Conservation (phyloP, 164 flowering plant species). For the Santalum album region DNA sequence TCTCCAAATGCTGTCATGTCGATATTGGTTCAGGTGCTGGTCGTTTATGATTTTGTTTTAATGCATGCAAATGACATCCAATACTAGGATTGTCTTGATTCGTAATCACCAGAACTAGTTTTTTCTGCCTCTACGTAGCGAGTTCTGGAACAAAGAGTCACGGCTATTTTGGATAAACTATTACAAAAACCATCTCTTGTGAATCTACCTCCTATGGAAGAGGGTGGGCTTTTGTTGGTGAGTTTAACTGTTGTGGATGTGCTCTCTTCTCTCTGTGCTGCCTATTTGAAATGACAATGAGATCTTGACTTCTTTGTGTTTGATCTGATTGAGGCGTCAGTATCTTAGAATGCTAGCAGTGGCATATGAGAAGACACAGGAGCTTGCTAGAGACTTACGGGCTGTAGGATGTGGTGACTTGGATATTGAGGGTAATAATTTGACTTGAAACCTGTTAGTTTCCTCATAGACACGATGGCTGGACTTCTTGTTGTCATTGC, state of each 20-base stretch:
- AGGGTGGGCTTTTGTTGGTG: constrained; percentile 89
- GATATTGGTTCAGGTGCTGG: constrained; percentile 83
- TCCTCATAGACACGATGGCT: background rate
- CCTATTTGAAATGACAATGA: constrained; percentile 2
- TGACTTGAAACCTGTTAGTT: background rate
- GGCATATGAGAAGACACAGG: constrained; percentile 93
- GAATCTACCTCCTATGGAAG: constrained; percentile 73
- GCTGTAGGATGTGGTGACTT: constrained; percentile 97
- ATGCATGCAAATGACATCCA: background rate
- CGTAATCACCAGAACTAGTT: background rate
- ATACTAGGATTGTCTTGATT: background rate
- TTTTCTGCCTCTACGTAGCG: constrained; percentile 38
- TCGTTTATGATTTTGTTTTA: background rate
- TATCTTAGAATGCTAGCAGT: constrained; percentile 94
- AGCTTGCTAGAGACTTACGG: constrained; percentile 82
- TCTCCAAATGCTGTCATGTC: constrained; percentile 96
- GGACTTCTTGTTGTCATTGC: background rate
- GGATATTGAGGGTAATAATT: constrained; percentile 82
- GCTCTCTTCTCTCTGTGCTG: constrained; percentile 5
- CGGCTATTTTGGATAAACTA: constrained; percentile 80
- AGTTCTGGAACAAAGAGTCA: constrained; percentile 89
- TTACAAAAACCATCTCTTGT: constrained; percentile 83
- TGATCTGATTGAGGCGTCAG: constrained; percentile 36
- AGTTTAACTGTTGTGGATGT: constrained; percentile 23
- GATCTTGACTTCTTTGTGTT: constrained; percentile 18